These are phyloP conservation scores for Penicillium fuscoglaucum DNA, from an alignment of 2,329 filamentous ascomycete genomes.

Conservation along the genomic window DNA sequence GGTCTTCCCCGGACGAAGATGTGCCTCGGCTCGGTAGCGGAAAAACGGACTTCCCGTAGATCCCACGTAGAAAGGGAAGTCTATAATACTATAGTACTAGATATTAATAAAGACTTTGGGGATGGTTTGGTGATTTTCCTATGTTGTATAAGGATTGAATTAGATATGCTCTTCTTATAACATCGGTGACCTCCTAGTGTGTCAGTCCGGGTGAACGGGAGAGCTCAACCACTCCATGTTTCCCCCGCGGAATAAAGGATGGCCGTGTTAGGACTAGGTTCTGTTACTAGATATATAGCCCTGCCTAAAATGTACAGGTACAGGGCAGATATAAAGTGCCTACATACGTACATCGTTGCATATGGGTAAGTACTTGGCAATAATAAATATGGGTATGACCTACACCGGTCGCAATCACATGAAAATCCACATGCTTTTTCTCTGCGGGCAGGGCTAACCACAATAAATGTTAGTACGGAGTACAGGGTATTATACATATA, in stretches of 20 bases:
- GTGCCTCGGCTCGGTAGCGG: conserved; percentile 27
- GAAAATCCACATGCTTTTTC: conserved; percentile 7
- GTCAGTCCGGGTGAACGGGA: conserved; percentile 24
- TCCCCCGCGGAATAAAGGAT: conserved; percentile 25
- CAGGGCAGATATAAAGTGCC: not conserved
- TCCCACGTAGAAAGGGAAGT: not conserved
- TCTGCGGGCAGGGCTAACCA: not conserved
- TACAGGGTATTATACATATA: not conserved
- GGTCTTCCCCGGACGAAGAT: conserved; percentile 20
- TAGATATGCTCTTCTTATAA: not conserved
- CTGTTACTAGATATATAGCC: no score
- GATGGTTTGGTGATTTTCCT: no score
- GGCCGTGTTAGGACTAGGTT: conserved; percentile 1
- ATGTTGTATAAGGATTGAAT: no score
- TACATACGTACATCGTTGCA: not conserved
- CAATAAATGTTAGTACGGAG: no score
- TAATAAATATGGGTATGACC: not conserved
- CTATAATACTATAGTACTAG: no score
- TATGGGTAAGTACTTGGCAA: not conserved
- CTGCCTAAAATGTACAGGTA: not conserved
- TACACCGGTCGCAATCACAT: conserved; percentile 15
- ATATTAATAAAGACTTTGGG: not conserved
- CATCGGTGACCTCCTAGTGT: conserved; percentile 16
- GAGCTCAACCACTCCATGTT: conserved; percentile 15
- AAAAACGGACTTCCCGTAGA: conserved; percentile 17